These are phyloP conservation scores for Yamagishiella unicocca DNA, from an alignment of 139 green algal genomes.

Conservation along the genomic window DNA sequence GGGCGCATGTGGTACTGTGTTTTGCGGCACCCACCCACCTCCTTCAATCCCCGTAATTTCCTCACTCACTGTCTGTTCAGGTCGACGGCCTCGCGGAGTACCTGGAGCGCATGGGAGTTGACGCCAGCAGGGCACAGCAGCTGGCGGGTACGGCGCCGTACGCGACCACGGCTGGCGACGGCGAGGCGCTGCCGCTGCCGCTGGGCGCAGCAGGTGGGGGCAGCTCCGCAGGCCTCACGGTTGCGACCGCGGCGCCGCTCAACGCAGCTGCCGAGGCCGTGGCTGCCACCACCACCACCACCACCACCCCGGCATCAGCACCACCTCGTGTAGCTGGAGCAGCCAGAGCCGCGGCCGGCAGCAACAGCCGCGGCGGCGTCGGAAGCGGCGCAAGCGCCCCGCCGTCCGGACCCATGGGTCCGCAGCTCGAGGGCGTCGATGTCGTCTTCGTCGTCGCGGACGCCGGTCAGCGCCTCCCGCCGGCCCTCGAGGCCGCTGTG, in stretches of 20 bases:
- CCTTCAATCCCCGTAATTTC: background rate
- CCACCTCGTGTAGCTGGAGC: background rate
- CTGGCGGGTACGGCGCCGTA: slow-evolving; percentile 60
- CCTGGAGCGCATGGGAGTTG: slow-evolving; percentile 86
- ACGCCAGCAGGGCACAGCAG: slow-evolving; percentile 56
- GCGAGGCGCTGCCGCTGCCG: background rate
- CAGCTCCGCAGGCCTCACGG: background rate
- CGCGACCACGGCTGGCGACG: background rate
- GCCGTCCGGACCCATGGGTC: background rate
- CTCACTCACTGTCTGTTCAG: slow-evolving; percentile 31
- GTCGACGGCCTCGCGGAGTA: slow-evolving; percentile 82
- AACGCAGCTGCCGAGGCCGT: background rate
- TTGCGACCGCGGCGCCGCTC: background rate
- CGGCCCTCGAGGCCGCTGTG: slow-evolving; percentile 48
- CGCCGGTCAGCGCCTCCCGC: slow-evolving; percentile 34
- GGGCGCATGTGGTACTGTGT: too few species aligned
- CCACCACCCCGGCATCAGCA: background rate
- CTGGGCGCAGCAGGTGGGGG: background rate
- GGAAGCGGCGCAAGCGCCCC: background rate
- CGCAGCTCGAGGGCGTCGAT: background rate
- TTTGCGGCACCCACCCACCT: background rate
- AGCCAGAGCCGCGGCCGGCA: background rate
- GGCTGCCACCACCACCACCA: background rate
- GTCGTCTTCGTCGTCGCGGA: slow-evolving; percentile 41
- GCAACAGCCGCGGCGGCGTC: background rate